Base-by-base conservation (phyloP, 2,329 filamentous ascomycete genomes). In the Paecilomyces dactylethromorphus region DNA sequence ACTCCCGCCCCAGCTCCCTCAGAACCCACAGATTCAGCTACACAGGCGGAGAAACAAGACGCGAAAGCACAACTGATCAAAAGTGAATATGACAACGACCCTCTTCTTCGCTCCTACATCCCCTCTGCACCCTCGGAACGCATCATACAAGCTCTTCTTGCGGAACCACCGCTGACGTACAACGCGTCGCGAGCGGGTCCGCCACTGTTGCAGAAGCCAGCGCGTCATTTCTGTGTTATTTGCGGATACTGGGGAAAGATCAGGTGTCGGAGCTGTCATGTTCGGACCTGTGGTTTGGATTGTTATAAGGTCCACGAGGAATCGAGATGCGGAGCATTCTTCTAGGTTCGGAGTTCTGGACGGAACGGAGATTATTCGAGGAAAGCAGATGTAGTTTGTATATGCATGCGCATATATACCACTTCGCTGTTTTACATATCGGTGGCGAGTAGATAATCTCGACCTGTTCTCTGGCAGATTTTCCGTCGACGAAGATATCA, bases 191-290 rank as follows among this genome's bases (percentile, higher is more conserved):
- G 78, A 8, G 75, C 76, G 1, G 73, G 69, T 6, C 70, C 76
- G 26, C 67, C 70, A 1, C 56, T 65, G 0, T 64, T 66, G 1
- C 62, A 66, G 5, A 75, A 69, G 51, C 69, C 77, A 10, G 67
- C 68, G 49, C 68, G 78, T 32, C 64, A 71, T 54, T 81, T 81
- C 60, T 81, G 79, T 63, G 73, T 72, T 54, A 76, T 81, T 60
- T 81, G 79, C 63, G 79, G 79, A 11, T 81, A 81, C 57, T 81
- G 79, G 79, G 79, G 79, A 0, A 77, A 77, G 63, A 74, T 80
- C 31, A 73, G 75, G 63, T 81, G 79, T 65, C 73, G 73, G 66
- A 79, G 72, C 57, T 81, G 79, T 63, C 76, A 75, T 57, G 70
- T 75, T 56, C 66, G 78, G 61, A 78, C 75, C 10, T 81, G 79